phyloP scores from a whole-genome alignment of 1,284 basidiomycete genomes.

The Pterulicium gracile region DNA sequence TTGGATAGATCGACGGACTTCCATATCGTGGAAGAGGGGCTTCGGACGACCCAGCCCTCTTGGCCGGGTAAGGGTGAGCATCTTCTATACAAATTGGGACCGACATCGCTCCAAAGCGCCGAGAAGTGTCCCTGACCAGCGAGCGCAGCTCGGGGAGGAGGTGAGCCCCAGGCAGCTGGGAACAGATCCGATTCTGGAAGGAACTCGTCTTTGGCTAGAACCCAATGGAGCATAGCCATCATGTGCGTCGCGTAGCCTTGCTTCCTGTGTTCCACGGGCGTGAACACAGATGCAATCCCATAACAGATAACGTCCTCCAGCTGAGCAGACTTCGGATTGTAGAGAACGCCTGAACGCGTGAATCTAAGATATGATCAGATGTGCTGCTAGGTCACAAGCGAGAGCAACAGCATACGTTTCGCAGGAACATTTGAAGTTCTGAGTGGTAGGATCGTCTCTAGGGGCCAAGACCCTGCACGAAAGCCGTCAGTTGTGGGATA shows the following conservation, averaged over 20 bases:
- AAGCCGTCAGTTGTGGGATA: not conserved
- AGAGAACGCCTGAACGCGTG: conserved; percentile 15
- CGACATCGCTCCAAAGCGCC: conserved; percentile 55
- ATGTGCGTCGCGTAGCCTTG: conserved; percentile 36
- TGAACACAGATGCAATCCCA: conserved; percentile 33
- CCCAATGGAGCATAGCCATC: conserved; percentile 38
- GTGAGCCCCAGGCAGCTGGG: conserved; percentile 27
- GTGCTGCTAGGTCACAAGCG: not conserved
- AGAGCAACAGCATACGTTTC: conserved; percentile 26
- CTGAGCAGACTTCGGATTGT: conserved; percentile 10
- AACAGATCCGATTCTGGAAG: conserved; percentile 23
- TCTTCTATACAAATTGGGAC: conserved; percentile 36
- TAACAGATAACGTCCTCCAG: conserved; percentile 21
- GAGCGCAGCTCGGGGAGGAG: conserved; percentile 10
- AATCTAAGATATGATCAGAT: conserved; percentile 10
- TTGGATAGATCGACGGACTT: conserved; percentile 13
- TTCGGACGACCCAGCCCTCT: conserved; percentile 37
- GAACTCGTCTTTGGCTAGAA: conserved; percentile 20
- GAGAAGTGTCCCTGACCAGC: conserved; percentile 32
- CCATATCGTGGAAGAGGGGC: conserved; percentile 34
- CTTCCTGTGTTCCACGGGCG: conserved; percentile 26
- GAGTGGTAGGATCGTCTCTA: conserved; percentile 22
- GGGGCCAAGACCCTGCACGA: conserved; percentile 31
- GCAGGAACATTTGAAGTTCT: conserved; percentile 33
- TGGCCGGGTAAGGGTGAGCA: conserved; percentile 27